phyloP scores from a whole-genome alignment of 257 asterid genomes.

The Jaltomata sinuosa region DNA sequence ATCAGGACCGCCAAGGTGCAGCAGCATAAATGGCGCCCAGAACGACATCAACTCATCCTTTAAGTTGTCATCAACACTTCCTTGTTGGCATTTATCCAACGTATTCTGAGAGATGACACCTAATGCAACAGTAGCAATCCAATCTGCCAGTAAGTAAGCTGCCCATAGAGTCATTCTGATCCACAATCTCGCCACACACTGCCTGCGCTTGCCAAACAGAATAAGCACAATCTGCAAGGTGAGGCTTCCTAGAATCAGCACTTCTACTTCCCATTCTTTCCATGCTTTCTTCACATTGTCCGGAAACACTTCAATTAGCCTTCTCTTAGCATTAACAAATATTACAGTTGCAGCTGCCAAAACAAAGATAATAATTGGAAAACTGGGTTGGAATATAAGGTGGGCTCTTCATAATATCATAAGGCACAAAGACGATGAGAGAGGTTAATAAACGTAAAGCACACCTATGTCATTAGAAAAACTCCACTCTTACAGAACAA shows the following conservation, averaged over 20 bases:
- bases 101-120: conserved; percentile 37
- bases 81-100: conserved; percentile 8
- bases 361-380: background rate
- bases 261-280: conserved; percentile 32
- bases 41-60: conserved; percentile 22
- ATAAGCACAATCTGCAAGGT: conserved; percentile 22
- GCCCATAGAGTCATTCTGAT: conserved; percentile 32
- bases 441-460: background rate
- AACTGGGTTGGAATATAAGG: background rate
- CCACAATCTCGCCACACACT: conserved; percentile 22
- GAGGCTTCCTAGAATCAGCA: conserved; percentile 27
- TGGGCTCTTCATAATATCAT: background rate
- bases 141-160: conserved; percentile 42
- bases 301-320: conserved; percentile 17
- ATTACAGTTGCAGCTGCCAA: conserved; percentile 18
- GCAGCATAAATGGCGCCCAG: conserved; percentile 48
- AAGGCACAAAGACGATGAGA: background rate
- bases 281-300: conserved; percentile 3
- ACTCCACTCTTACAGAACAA: background rate
- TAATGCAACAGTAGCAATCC: conserved; percentile 31
- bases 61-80: background rate
- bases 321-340: conserved; percentile 17
- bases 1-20: conserved; percentile 57
- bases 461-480: background rate
- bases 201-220: conserved; percentile 32